These are phyloP conservation scores for Naganishia vaughanmartiniae DNA, from an alignment of 768 basidiomycete species.

Conservation along the genomic window DNA sequence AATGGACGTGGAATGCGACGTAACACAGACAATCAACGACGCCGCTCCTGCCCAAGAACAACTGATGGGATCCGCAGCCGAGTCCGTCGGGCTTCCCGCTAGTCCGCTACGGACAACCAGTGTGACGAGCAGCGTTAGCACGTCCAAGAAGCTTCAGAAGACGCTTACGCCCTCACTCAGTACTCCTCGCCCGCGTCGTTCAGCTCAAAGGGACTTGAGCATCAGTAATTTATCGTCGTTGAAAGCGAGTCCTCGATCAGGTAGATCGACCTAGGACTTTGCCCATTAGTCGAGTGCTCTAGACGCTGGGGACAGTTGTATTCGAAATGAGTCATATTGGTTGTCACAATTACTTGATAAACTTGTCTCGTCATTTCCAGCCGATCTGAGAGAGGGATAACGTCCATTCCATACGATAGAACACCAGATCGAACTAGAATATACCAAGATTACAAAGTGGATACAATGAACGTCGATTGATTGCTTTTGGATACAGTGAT, in stretches of 20 bases:
- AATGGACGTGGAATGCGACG: slow-evolving; percentile 2
- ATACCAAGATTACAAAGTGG: neutral
- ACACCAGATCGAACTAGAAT: neutral
- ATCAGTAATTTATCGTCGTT: neutral
- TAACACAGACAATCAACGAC: neutral
- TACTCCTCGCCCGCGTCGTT: slow-evolving; percentile 10
- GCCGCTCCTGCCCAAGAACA: neutral
- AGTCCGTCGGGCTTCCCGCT: neutral
- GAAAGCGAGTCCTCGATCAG: neutral
- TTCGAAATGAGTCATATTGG: neutral
- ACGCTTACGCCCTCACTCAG: slow-evolving; percentile 5
- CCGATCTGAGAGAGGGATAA: neutral
- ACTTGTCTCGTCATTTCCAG: neutral
- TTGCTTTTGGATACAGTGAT: neutral
- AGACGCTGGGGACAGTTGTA: neutral
- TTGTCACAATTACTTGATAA: neutral
- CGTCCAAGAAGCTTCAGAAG: neutral
- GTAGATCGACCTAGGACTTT: neutral
- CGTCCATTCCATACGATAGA: neutral
- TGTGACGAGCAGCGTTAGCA: neutral
- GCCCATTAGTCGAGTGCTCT: neutral
- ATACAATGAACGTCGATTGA: neutral
- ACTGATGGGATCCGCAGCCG: neutral
- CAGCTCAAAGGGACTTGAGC: neutral
- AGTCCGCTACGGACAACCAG: neutral